phyloP scores from a whole-genome alignment of 2,329 filamentous ascomycete species.

The Aureobasidium uvarum region DNA sequence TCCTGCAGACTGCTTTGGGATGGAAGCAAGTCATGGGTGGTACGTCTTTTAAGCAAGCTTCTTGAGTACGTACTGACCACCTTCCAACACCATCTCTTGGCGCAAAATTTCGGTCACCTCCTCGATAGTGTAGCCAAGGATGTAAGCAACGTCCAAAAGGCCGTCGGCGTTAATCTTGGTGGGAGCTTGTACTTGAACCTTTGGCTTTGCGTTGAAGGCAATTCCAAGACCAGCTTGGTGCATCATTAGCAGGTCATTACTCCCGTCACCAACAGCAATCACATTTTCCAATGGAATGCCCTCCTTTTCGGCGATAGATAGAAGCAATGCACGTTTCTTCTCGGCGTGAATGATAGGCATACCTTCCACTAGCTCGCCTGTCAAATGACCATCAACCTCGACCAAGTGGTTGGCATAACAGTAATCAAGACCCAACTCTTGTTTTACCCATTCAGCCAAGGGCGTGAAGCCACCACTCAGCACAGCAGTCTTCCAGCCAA shows the following conservation, averaged over 20 bases:
- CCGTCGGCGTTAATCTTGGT: slow-evolving; percentile 69
- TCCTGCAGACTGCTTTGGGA: background rate
- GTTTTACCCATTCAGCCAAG: slow-evolving; percentile 80
- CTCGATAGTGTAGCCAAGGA: slow-evolving; percentile 57
- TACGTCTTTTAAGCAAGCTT: slow-evolving; percentile 1
- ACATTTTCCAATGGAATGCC: slow-evolving; percentile 64
- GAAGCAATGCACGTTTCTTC: slow-evolving; percentile 68
- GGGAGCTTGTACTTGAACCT: slow-evolving; percentile 74
- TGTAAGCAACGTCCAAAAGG: slow-evolving; percentile 68
- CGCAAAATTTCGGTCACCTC: slow-evolving; percentile 33
- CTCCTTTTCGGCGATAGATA: slow-evolving; percentile 68
- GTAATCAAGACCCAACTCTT: slow-evolving; percentile 78
- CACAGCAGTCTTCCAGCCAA: slow-evolving; percentile 86
- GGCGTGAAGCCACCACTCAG: slow-evolving; percentile 90
- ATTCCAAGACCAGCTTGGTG: slow-evolving; percentile 71
- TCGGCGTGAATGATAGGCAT: slow-evolving; percentile 73
- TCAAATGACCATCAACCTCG: slow-evolving; percentile 58
- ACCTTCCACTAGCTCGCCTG: slow-evolving; percentile 67
- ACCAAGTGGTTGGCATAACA: slow-evolving; percentile 84
- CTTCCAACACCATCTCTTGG: slow-evolving; percentile 24
- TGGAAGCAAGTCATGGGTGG: background rate
- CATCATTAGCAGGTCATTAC: slow-evolving; percentile 82
- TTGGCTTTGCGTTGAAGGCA: slow-evolving; percentile 80
- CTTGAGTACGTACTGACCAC: slow-evolving; percentile 23
- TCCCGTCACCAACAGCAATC: slow-evolving; percentile 75